A percentile compares a stretch with the other conserved stretches of the same genome.
These are phyloP conservation scores for Erysimum cheiranthoides DNA, from an alignment of 345 rosid species.

Conservation along the genomic window DNA sequence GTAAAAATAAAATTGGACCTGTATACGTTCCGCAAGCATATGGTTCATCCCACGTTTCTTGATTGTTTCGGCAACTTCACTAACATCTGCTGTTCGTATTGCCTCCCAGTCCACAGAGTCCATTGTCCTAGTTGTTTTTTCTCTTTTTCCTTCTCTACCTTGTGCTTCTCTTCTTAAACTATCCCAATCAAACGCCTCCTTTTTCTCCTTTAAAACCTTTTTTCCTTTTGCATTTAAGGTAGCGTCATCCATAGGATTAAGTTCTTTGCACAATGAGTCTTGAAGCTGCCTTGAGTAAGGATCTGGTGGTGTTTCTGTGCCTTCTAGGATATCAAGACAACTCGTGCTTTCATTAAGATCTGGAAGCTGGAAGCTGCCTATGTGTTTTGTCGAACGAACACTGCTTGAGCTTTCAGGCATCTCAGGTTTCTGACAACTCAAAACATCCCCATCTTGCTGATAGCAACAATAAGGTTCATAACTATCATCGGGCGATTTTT, in stretches of 20 bases:
- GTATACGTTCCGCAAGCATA: conserved; percentile 81
- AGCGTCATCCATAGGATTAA: conserved; percentile 53
- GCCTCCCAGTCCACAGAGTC: conserved; percentile 96
- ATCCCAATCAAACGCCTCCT: conserved; percentile 76
- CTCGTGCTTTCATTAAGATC: conserved; percentile 54
- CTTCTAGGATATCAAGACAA: conserved; percentile 43
- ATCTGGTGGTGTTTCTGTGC: conserved; percentile 43
- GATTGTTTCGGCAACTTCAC: conserved; percentile 71
- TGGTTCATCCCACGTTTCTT: conserved; percentile 93
- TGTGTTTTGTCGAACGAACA: conserved; percentile 39
- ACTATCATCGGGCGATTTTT: conserved; percentile 47
- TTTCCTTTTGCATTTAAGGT: conserved; percentile 55
- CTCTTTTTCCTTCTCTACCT: conserved; percentile 56
- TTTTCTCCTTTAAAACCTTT: conserved; percentile 57
- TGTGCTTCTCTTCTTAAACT: conserved; percentile 67
- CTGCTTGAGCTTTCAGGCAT: conserved; percentile 41
- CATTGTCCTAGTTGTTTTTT: conserved; percentile 60
- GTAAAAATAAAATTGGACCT: conserved; percentile 54
- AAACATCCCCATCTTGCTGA: conserved; percentile 42
- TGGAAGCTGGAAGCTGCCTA: conserved; percentile 33
- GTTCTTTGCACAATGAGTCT: conserved; percentile 45
- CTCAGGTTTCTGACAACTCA: conserved; percentile 38
- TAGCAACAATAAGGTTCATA: conserved; percentile 39
- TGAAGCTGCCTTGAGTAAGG: conserved; percentile 43
- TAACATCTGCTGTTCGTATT: conserved; percentile 65